Base-by-base conservation (phyloP, 2,329 filamentous ascomycete genomes). In the Chrysoporthe cubensis region DNA sequence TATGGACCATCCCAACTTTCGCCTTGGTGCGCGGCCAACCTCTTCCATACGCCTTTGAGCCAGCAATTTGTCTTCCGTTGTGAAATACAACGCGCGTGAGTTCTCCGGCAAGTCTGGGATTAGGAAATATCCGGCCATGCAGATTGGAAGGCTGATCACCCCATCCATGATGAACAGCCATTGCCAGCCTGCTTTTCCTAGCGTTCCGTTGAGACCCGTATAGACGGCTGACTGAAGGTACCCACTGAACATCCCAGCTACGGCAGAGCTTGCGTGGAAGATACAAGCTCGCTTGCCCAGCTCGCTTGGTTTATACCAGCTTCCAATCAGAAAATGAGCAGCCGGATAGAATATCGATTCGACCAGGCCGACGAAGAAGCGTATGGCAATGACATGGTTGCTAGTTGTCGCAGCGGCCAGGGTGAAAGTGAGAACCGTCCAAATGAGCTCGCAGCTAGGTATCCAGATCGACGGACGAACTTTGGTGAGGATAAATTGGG, bases 161-260 rank as follows among this genome's bases (percentile, higher is more conserved):
- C 80, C 80, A 66, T 83, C 81, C 71, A 83, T 80, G 50, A 83
- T 77, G 68, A 84, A 83, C 3, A 83, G 76, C 80, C 80, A 84
- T 57, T 80, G 78, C 81, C 80, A 84, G 0, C 79, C 82, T 1
- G 76, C 70, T 4, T 80, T 74, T 0, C 80, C 80, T 4, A 74
- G 67, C 1, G 69, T 72, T 0, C 80, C 79, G 40, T 82, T 75
- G 70, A 83, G 76, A 4, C 78, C 77, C 13, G 72, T 74, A 58
- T 81, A 80, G 0, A 83, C 74, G 2, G 76, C 80, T 0, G 80
- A 78, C 72, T 82, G 80, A 1, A 83, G 73, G 66, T 82, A 82
- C 4, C 69, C 81, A 0, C 78, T 78, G 64, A 81, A 81, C 79
- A 82, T 81, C 5, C 78, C 76, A 1, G 79, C 80, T 1, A 76